Evolutionary conservation across 495 filamentous ascomycete species (phyloP).

Genomic region (Lentithecium fluviatile): DNA sequence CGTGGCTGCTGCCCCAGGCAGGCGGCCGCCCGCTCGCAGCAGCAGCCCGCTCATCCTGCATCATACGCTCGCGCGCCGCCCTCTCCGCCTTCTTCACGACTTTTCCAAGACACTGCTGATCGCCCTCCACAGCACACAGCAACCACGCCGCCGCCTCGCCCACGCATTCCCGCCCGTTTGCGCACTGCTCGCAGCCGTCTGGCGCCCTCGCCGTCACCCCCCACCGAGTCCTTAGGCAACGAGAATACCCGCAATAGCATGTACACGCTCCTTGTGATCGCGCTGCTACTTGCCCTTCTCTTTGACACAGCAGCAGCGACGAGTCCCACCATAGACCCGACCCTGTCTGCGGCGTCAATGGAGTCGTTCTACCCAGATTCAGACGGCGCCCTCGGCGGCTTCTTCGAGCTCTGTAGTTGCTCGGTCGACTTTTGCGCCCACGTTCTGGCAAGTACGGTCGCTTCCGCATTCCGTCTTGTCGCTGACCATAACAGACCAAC

Average conservation of each 20-base stretch:
- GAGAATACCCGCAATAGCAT: slow-evolving; percentile 17
- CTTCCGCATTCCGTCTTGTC: neutral
- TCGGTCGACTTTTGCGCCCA: slow-evolving; percentile 18
- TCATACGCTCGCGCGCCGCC: neutral
- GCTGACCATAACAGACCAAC: slow-evolving; percentile 7
- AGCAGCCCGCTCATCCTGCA: neutral
- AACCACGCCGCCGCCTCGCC: neutral
- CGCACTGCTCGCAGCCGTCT: neutral
- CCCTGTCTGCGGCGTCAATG: slow-evolving; percentile 5
- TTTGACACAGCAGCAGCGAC: slow-evolving; percentile 14
- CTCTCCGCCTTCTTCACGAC: neutral
- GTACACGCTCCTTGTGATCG: slow-evolving; percentile 18
- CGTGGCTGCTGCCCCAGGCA: neutral
- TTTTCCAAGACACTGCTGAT: neutral
- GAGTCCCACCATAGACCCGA: slow-evolving; percentile 15
- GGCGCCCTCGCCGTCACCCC: neutral
- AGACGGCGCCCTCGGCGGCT: slow-evolving; percentile 20
- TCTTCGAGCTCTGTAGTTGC: slow-evolving; percentile 24
- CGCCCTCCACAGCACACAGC: neutral
- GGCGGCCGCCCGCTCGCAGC: neutral
- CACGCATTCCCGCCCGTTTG: neutral
- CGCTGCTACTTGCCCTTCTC: slow-evolving; percentile 16
- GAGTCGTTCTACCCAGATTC: slow-evolving; percentile 29
- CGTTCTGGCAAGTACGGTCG: slow-evolving; percentile 14
- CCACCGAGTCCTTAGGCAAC: slow-evolving; percentile 19